These are phyloP conservation scores for Trichophyton mentagrophytes DNA, from an alignment of 2,329 filamentous ascomycete genomes.

Conservation along the genomic window DNA sequence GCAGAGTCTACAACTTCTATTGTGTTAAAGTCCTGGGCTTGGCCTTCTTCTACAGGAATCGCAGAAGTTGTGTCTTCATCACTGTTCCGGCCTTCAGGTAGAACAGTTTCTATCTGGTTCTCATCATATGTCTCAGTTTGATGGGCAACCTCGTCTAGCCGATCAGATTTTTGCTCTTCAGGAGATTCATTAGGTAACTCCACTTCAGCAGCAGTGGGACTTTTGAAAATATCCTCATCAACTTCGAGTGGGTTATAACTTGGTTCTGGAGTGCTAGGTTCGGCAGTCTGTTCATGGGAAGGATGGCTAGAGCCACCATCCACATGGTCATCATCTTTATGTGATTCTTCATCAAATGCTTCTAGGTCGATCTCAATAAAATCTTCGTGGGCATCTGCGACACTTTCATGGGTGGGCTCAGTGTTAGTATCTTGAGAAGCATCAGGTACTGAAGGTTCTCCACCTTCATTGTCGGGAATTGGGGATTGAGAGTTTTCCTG, in stretches of 20 bases:
- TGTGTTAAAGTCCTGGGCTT: neutral
- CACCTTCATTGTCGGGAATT: neutral
- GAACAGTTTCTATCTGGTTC: too few species aligned
- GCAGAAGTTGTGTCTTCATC: neutral
- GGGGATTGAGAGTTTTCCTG: constrained; percentile 14
- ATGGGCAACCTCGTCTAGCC: constrained; percentile 1
- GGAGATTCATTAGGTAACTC: constrained; percentile 7
- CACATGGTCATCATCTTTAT: neutral
- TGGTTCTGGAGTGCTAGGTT: constrained; percentile 13
- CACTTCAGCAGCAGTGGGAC: constrained; percentile 10
- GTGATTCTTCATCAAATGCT: neutral
- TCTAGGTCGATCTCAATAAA: constrained; percentile 8
- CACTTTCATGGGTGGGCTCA: neutral
- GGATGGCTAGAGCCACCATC: neutral
- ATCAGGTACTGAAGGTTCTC: neutral
- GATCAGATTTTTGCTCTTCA: neutral
- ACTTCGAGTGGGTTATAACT: constrained; percentile 23
- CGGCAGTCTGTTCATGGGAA: neutral
- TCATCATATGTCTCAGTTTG: neutral
- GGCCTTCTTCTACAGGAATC: neutral
- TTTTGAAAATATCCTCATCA: constrained; percentile 24
- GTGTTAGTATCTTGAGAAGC: neutral
- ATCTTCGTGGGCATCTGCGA: neutral
- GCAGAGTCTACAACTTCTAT: neutral
- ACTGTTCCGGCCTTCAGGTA: neutral